Evolutionary conservation across 2,329 filamentous ascomycete species (phyloP).

Genomic region (Arthrobotrys sphaeroides): DNA sequence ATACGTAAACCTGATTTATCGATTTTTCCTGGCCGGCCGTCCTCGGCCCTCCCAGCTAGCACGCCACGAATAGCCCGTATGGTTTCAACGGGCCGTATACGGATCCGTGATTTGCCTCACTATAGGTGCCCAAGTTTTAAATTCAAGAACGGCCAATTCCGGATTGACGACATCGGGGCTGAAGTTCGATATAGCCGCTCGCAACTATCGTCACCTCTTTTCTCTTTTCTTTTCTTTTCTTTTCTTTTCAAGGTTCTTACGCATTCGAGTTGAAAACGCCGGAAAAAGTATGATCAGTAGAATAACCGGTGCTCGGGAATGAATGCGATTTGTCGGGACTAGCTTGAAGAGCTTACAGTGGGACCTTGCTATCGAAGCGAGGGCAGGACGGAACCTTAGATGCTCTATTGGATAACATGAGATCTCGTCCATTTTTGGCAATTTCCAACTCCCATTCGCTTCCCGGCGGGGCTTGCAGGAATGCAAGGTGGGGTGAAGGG

Average conservation of each 20-base stretch:
- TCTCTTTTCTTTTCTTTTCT: too few relatives aligned
- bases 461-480: slow-evolving; percentile 6
- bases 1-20: neutral
- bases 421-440: slow-evolving; percentile 36
- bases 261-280: slow-evolving; percentile 23
- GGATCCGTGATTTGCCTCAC: slow-evolving; percentile 3
- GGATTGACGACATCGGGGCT: neutral
- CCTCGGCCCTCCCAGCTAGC: neutral
- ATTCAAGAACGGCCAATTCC: slow-evolving; percentile 1
- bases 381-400: neutral
- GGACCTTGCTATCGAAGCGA: slow-evolving; percentile 14
- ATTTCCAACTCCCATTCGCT: slow-evolving; percentile 35
- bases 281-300: neutral
- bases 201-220: neutral
- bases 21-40: slow-evolving; percentile 15
- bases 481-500: neutral
- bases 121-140: neutral
- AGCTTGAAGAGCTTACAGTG: slow-evolving; percentile 3
- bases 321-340: slow-evolving; percentile 39
- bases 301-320: slow-evolving; percentile 40
- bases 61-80: neutral
- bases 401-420: neutral
- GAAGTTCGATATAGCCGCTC: neutral
- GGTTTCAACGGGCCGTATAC: neutral
- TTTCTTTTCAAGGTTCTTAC: slow-evolving; percentile 14